phyloP scores from a whole-genome alignment of 805 yeast genomes.

The Metschnikowia lochheadii region DNA sequence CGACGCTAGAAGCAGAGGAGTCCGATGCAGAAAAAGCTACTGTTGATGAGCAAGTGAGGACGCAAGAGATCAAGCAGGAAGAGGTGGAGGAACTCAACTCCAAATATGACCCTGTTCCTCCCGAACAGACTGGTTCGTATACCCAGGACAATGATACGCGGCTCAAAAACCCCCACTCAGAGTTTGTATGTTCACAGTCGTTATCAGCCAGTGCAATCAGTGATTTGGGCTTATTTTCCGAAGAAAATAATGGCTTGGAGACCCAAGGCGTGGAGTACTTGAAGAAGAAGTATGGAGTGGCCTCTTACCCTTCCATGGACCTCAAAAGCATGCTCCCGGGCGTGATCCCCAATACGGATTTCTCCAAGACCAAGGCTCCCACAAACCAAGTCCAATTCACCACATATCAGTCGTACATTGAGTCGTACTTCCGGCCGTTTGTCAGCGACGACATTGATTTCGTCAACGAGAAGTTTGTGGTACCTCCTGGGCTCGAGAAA shows the following conservation, averaged over 20 bases:
- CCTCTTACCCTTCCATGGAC: slow-evolving; percentile 82
- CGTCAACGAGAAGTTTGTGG: slow-evolving; percentile 55
- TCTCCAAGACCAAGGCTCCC: slow-evolving; percentile 65
- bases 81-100: slow-evolving; percentile 21
- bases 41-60: neutral
- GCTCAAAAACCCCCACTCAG: slow-evolving; percentile 68
- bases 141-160: slow-evolving; percentile 55
- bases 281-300: slow-evolving; percentile 78
- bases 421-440: slow-evolving; percentile 75
- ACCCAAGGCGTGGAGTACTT: slow-evolving; percentile 70
- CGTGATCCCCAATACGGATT: slow-evolving; percentile 79
- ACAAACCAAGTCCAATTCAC: slow-evolving; percentile 88
- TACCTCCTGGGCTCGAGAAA: slow-evolving; percentile 48
- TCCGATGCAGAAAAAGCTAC: neutral
- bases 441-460: slow-evolving; percentile 79
- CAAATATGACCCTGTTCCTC: slow-evolving; percentile 38
- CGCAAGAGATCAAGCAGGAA: slow-evolving; percentile 2
- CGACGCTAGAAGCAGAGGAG: neutral
- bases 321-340: slow-evolving; percentile 80
- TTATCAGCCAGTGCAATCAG: slow-evolving; percentile 60
- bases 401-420: slow-evolving; percentile 81
- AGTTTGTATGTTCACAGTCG: slow-evolving; percentile 67
- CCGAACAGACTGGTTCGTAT: slow-evolving; percentile 42
- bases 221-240: slow-evolving; percentile 62
- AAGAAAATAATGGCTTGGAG: slow-evolving; percentile 53